Evolutionary conservation across 2,329 filamentous ascomycete genomes (phyloP).

Genomic region (Cladorrhinum sp.): DNA sequence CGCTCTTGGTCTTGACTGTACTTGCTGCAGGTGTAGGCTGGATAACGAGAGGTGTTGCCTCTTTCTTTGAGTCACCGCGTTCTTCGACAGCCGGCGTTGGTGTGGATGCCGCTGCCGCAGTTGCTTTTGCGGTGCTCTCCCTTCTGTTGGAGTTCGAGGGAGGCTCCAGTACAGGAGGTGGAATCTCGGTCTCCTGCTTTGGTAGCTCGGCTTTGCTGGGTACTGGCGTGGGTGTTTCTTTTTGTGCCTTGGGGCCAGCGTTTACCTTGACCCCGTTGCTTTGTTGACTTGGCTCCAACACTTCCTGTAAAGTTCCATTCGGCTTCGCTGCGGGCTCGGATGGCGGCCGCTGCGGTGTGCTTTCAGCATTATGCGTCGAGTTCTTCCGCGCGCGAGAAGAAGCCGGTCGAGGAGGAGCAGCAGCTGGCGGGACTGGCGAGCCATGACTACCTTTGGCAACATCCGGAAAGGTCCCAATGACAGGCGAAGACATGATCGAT

Average conservation of each 20-base stretch:
- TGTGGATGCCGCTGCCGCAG: background rate
- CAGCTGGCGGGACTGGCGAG: slow-evolving; percentile 58
- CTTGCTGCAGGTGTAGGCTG: slow-evolving; percentile 38
- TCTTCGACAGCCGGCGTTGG: background rate
- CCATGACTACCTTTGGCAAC: slow-evolving; percentile 47
- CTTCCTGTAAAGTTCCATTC: slow-evolving; percentile 47
- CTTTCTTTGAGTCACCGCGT: slow-evolving; percentile 34
- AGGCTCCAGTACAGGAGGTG: slow-evolving; percentile 26
- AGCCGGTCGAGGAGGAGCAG: slow-evolving; percentile 57
- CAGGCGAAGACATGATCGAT: slow-evolving; percentile 71
- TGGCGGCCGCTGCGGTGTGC: slow-evolving; percentile 50
- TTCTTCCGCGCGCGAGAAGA: slow-evolving; percentile 74
- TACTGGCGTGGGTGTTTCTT: slow-evolving; percentile 44
- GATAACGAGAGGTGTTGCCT: slow-evolving; percentile 35
- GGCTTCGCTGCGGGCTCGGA: slow-evolving; percentile 61
- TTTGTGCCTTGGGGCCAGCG: slow-evolving; percentile 48
- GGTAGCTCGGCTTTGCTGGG: slow-evolving; percentile 30
- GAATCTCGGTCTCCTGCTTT: slow-evolving; percentile 32
- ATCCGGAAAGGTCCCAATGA: slow-evolving; percentile 67
- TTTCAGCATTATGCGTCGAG: slow-evolving; percentile 61
- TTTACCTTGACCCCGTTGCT: slow-evolving; percentile 32
- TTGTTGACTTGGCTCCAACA: slow-evolving; percentile 35
- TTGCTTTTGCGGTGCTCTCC: slow-evolving; percentile 4
- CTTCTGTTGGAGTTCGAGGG: slow-evolving; percentile 23
- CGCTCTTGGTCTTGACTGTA: slow-evolving; percentile 59